Conservation (phyloP, 768 basidiomycete genomes). For the Boletus edulis region DNA sequence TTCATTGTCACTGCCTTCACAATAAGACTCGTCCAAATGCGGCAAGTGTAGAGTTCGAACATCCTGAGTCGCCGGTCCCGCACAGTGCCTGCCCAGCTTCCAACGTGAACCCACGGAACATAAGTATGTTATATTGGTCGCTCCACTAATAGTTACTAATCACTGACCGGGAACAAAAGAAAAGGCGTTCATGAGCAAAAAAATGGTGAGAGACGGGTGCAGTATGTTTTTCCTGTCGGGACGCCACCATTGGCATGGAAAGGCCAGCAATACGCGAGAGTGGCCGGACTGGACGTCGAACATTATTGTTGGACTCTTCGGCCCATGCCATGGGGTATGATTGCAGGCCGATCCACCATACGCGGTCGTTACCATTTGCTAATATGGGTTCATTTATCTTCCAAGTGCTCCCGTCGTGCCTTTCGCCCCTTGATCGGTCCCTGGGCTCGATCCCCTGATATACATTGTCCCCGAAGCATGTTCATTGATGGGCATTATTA, state of each 20-base stretch:
- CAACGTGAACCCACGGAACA: not conserved
- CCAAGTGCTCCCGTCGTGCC: not conserved
- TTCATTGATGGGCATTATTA: not conserved
- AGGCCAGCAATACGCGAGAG: too few relatives aligned
- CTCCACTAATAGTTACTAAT: not conserved
- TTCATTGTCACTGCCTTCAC: conserved; percentile 3
- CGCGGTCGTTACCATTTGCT: not conserved
- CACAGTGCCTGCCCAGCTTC: too few relatives aligned
- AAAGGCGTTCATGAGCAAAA: not conserved
- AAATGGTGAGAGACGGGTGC: not conserved
- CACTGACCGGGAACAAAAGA: conserved; percentile 6
- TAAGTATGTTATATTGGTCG: not conserved
- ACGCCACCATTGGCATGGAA: too few relatives aligned
- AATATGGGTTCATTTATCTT: conserved; percentile 2
- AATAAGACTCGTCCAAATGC: conserved; percentile 20
- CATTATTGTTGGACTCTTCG: too few relatives aligned
- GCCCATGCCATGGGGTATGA: not conserved
- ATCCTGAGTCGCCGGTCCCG: not conserved
- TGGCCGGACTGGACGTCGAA: too few relatives aligned
- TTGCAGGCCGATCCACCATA: not conserved
- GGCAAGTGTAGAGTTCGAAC: conserved; percentile 19
- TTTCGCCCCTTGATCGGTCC: not conserved
- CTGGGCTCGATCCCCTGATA: not conserved
- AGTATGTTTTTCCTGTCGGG: too few relatives aligned
- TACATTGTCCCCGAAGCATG: not conserved